These are phyloP conservation scores for Strobilomyces dryophilus DNA, from an alignment of 768 basidiomycete genomes.

Conservation along the genomic window DNA sequence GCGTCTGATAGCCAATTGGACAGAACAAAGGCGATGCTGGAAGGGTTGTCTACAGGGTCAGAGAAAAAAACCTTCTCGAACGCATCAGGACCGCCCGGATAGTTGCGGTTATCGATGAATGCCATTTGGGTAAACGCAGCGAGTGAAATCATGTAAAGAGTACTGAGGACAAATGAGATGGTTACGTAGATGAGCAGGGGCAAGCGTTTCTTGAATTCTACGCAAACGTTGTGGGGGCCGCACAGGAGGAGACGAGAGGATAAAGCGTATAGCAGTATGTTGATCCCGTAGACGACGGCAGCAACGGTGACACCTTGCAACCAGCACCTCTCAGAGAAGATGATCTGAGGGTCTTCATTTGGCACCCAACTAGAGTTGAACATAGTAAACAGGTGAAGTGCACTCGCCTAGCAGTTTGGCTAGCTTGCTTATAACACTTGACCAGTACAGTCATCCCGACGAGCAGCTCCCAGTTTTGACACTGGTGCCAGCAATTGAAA, in stretches of 20 bases:
- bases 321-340: conserved; percentile 16
- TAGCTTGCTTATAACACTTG: too few species aligned
- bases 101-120: conserved; percentile 32
- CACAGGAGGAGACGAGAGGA: conserved; percentile 10
- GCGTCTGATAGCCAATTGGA: conserved; percentile 17
- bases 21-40: conserved; percentile 5
- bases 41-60: conserved; percentile 11
- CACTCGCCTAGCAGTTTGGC: too few species aligned
- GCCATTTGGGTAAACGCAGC: conserved; percentile 24
- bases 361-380: conserved; percentile 17
- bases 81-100: conserved; percentile 28
- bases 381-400: too few species aligned
- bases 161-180: conserved; percentile 6
- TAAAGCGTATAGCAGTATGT: conserved; percentile 2
- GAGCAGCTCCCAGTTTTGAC: too few species aligned
- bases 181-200: conserved; percentile 7
- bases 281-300: conserved; percentile 8
- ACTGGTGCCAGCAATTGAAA: too few species aligned
- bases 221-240: not conserved
- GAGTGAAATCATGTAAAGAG: conserved; percentile 14
- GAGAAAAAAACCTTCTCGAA: conserved; percentile 20
- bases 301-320: conserved; percentile 14
- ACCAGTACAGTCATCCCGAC: too few species aligned
- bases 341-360: conserved; percentile 5
- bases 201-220: conserved; percentile 1